Evolutionary conservation across 1,284 basidiomycete species (phyloP).

Genomic region (Tylopilus sp.): DNA sequence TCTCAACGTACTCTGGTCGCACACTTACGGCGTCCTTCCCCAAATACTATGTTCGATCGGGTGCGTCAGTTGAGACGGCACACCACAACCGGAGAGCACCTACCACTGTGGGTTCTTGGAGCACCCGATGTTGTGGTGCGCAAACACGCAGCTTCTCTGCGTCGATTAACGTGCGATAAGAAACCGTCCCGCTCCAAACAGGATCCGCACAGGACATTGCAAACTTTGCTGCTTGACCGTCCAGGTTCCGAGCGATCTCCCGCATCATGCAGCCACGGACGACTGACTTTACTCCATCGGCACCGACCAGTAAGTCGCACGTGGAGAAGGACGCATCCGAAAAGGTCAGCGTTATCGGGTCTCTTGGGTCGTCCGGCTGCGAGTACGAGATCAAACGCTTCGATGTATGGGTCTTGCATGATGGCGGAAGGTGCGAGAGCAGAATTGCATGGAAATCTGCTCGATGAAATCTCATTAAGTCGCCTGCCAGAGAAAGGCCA

Average conservation of each 20-base stretch:
- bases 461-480: conserved; percentile 54
- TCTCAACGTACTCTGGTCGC: background rate
- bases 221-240: conserved; percentile 19
- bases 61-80: conserved; percentile 9
- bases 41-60: conserved; percentile 30
- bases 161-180: conserved; percentile 54
- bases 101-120: conserved; percentile 41
- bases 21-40: conserved; percentile 40
- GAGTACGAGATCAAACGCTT: conserved; percentile 54
- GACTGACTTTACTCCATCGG: conserved; percentile 64
- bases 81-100: background rate
- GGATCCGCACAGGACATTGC: conserved; percentile 45
- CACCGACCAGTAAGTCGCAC: conserved; percentile 62
- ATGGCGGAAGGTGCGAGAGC: conserved; percentile 45
- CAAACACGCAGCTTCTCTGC: conserved; percentile 45
- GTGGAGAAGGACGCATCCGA: conserved; percentile 53
- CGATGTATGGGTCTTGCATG: conserved; percentile 45
- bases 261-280: conserved; percentile 55
- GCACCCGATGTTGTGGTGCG: conserved; percentile 49
- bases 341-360: conserved; percentile 53
- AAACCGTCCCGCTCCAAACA: conserved; percentile 54
- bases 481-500: conserved; percentile 42
- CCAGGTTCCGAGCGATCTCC: conserved; percentile 35
- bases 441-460: conserved; percentile 56
- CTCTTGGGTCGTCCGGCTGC: conserved; percentile 36